Base-by-base conservation (phyloP, 371 early-diverging fungal genomes). In the Mucor mucedo region DNA sequence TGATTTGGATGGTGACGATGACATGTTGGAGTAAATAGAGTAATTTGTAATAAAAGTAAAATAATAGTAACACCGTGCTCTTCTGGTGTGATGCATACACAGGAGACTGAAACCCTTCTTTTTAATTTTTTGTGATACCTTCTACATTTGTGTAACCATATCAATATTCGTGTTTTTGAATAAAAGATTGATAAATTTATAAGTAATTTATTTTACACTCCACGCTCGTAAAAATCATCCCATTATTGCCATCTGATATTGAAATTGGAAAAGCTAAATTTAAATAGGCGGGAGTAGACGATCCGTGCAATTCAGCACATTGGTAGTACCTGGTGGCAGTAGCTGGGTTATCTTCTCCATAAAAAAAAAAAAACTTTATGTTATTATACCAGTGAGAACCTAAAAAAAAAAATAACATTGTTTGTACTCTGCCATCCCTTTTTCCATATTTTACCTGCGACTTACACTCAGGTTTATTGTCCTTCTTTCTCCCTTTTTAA, bases 1-100 rank as follows among this genome's bases (percentile, higher is more conserved):
- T 14, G 81, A 85, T 56, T 69, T 84, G 45, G 85, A 85, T 42
- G 74, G 70, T 13, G 73, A 72, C 33, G 75, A 75, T 41, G 78
- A 70, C 29, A 73, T 73, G 70, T 55, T 68, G n/a, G 74, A 73
- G 35, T 73, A 73, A 42, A 35, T 16, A 21, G 35, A n/a, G 5
- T 10, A 6, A 35, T 50, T 50, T 50, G 11, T 30, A 50, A 50
- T 50, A 27, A 47, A 33, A 57, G 21, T 21, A 21, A 21, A 14
- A 14, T 42, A 42, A 42, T 42, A 42, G 13, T 14, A 42, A 13
- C 11, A 42, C 44, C 44, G 14, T 42, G 14, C n/a, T 21, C 27
- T 49, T 21, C 6, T 49, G 35, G 35, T 35, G 35, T 8, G 35
- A 35, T 35, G 35, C 35, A 35, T 35, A 35, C 8, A 35, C 8